These are phyloP conservation scores for Vinca major DNA, from an alignment of 305 asterid genomes.

Conservation along the genomic window DNA sequence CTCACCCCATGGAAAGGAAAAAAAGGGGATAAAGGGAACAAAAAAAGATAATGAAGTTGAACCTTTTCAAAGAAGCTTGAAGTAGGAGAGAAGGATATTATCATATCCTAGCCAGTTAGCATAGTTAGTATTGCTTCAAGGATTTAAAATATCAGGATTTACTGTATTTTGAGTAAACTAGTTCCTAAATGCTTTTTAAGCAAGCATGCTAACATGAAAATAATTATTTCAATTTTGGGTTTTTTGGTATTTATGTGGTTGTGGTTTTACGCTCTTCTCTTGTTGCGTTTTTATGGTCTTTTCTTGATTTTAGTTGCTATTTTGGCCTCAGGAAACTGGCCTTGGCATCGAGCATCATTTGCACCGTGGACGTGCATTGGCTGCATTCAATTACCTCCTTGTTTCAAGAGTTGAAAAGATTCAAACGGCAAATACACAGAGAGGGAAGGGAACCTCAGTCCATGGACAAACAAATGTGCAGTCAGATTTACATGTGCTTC, in stretches of 20 bases:
- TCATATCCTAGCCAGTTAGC: not conserved
- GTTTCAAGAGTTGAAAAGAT: slow-evolving; percentile 60
- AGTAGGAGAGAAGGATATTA: not conserved
- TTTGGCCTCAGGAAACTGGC: slow-evolving; percentile 63
- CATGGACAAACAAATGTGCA: slow-evolving; percentile 69
- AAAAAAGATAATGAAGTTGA: not conserved
- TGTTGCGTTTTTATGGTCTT: not conserved
- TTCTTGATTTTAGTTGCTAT: slow-evolving; percentile 16
- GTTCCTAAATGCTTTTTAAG: not conserved
- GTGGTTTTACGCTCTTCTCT: not conserved
- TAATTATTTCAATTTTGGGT: not conserved
- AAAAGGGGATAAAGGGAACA: too few relatives aligned
- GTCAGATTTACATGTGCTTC: slow-evolving; percentile 66
- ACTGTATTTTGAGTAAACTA: not conserved
- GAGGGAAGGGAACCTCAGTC: slow-evolving; percentile 30
- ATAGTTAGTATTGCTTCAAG: not conserved
- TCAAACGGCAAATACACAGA: slow-evolving; percentile 47
- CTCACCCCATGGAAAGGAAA: not conserved
- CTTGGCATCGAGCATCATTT: slow-evolving; percentile 88
- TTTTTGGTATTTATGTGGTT: not conserved
- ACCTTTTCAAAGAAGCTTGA: not conserved
- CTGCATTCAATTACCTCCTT: slow-evolving; percentile 71
- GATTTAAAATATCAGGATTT: not conserved
- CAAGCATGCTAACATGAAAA: not conserved
- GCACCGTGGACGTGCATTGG: slow-evolving; percentile 98